Evolutionary conservation across 208 protist species (phyloP), one percentile per base, ranked within the genome.

Genomic region (Angomonas ambiguus): DNA sequence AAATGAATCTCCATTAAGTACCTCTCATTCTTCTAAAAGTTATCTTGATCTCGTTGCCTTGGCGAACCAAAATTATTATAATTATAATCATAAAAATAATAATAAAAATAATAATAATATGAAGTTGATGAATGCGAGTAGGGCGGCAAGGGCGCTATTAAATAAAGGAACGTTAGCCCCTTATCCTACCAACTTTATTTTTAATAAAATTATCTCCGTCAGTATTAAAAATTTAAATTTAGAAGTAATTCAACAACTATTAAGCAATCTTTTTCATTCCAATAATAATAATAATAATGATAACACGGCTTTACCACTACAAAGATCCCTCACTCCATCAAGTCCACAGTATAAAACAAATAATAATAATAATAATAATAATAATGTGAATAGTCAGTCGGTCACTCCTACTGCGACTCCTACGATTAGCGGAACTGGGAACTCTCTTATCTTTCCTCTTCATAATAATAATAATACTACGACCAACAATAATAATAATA

Each of bases 101-200:
- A 27, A 27, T 27, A 56, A 56, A 28, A 5, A 56, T 27, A 56
- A 27, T 56, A 56, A 56, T 27, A 56, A 56, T 27, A 56, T 56
- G 6, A 30, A 56, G 16, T 13, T 24, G 49, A 27, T 56, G 5
- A 18, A 5, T 10, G 5, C 49, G 49, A 18, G 49, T 24, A 18
- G 6, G 49, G 49, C 13, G 49, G 49, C 49, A 27, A 5, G 6
- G 49, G 49, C 38, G 38, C 16, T 45, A 45, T 16, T 45, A 8
- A 45, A 45, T 45, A 45, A 45, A 45, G 38, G 38, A 8, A 45
- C 38, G 38, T 8, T 45, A 16, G 16, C 11, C 16, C 38, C 38
- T 45, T 45, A n/a, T 45, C 38, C 38, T 45, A 45, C 16, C 38
- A 45, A 45, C 16, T 45, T 45, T 45, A 45, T 45, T 45, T 45